These are phyloP conservation scores for Aegilops tauschii DNA, from an alignment of 176 grass and related monocot genomes.

Conservation along the genomic window DNA sequence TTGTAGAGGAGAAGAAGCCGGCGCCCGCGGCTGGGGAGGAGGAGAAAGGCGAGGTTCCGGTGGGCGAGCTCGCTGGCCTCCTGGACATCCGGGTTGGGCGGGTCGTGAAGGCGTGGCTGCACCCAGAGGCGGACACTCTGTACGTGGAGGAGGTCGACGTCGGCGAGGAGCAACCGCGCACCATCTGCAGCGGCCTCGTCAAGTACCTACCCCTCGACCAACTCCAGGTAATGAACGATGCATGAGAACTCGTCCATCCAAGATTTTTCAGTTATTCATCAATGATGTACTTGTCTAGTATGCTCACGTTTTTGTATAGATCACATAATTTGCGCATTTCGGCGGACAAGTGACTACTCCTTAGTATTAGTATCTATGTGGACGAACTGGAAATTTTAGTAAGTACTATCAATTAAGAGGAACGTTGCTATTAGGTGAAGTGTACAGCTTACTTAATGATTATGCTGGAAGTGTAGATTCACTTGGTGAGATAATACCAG, in stretches of 20 bases:
- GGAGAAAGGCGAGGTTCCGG: slow-evolving; percentile 37
- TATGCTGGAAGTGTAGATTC: background rate
- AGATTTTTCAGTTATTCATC: background rate
- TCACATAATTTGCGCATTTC: background rate
- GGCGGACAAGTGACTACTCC: background rate
- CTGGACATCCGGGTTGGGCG: slow-evolving; percentile 84
- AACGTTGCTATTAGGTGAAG: background rate
- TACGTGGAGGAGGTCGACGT: slow-evolving; percentile 95
- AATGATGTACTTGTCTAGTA: background rate
- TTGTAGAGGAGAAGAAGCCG: slow-evolving; percentile 18
- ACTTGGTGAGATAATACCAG: background rate
- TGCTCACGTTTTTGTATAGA: background rate
- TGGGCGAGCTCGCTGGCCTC: slow-evolving; percentile 50
- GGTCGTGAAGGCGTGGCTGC: slow-evolving; percentile 79
- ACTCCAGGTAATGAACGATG: slow-evolving; percentile 54
- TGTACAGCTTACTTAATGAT: background rate
- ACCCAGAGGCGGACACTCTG: slow-evolving; percentile 82
- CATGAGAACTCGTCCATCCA: background rate
- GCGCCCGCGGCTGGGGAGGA: slow-evolving; percentile 5
- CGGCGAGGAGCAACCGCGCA: slow-evolving; percentile 76
- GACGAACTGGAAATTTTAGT: background rate
- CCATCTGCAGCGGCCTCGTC: slow-evolving; percentile 94
- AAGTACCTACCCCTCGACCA: slow-evolving; percentile 67
- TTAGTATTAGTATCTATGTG: background rate
- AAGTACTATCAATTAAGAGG: background rate